Percentiles rank a stretch among this genome's conserved stretches.
Evolutionary conservation across 305 asterid genomes (phyloP).

Genomic region (Caryopteris hybrid): DNA sequence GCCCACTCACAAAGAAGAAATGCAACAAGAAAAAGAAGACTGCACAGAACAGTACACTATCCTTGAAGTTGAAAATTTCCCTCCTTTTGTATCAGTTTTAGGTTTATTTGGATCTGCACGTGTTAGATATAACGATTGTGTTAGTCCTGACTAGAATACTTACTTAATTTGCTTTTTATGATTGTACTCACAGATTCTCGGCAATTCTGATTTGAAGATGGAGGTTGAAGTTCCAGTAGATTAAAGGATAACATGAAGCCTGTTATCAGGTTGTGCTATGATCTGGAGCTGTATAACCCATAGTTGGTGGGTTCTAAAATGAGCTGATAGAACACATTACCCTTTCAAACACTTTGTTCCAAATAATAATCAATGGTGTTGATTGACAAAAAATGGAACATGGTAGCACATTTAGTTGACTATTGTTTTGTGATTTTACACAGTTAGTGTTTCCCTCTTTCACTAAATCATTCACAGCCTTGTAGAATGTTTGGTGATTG

Average conservation of each 20-base stretch:
- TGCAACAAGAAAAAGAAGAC: no score
- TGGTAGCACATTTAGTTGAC: neutral
- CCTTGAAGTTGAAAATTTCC: no score
- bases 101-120: neutral
- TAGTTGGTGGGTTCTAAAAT: neutral
- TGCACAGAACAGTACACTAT: no score
- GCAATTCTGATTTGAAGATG: slow-evolving; percentile 55
- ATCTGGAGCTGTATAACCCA: neutral
- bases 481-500: no score
- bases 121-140: neutral
- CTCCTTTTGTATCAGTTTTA: neutral
- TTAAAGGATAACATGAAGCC: slow-evolving; percentile 21
- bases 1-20: no score
- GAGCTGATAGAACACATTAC: neutral
- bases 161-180: neutral
- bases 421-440: neutral
- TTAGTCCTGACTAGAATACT: neutral
- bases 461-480: no score
- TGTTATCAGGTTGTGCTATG: neutral
- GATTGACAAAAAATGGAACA: neutral
- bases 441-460: neutral
- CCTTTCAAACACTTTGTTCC: neutral
- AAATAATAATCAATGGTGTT: neutral
- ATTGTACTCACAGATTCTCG: slow-evolving; percentile 45
- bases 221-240: slow-evolving; percentile 85